Base-by-base conservation (phyloP, 805 yeast genomes). In the Ogataea thermomethanolica region DNA sequence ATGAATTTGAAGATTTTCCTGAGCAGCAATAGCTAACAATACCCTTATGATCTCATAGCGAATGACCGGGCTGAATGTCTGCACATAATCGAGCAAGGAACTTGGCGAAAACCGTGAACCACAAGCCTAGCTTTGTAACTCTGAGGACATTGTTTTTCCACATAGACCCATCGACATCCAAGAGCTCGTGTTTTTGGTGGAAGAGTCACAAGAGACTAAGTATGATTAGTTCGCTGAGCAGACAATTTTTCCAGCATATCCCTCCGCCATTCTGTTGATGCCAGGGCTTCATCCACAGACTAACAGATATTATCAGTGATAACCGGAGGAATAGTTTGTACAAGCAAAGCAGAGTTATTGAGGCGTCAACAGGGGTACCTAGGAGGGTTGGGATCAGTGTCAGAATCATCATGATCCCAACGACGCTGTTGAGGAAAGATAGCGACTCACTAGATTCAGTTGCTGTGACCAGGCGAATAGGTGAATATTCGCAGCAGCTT, bases 21-120 rank as follows among this genome's bases (percentile, higher is more conserved):
- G 12, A 22, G 25, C 21, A 41, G 43, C 25, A 34, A 41, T 2
- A 44, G 42, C 22, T 28, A 43, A 17, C 1, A 39, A 12, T 1
- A 46, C 13, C 5, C 49, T 32, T 15, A 45, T 39, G 9, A 37
- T 39, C 15, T 36, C 37, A 38, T 36, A 30, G 7, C 34, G 39
- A 21, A 27, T 29, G 12, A 33, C 40, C 11, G 35, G 44, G 29
- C 38, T 33, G 13, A 35, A 40, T 1, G 41, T 44, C 22, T 39
- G 35, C 5, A 8, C 8, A 26, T 35, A 39, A 13, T 43, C 46
- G 12, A 39, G 14, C 37, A 40, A 2, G 25, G 21, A 12, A 34
- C 35, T 23, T 38, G 43, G 5, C 39, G 27, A 20, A 39, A 43
- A 32, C 34, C 39, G 27, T 42, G 39, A 21, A 35, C 30, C n/a